Evolutionary conservation across 495 filamentous ascomycete genomes (phyloP).

Genomic region (Penicillium psychrofluorescens): DNA sequence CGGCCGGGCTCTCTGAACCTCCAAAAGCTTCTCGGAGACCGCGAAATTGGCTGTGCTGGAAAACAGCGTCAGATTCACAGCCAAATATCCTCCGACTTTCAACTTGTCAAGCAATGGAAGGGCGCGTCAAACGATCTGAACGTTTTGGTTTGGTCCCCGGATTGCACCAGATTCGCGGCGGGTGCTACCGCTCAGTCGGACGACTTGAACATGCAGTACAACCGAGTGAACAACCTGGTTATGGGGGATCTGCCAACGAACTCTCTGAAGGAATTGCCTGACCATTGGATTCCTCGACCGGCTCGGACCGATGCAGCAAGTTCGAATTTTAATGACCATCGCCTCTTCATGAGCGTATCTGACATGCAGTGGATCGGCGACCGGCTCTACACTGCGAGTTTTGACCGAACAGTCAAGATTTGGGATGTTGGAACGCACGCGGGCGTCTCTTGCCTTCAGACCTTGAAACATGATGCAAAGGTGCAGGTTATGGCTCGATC

Average conservation of each 20-base stretch:
- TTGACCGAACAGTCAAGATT: conserved; percentile 71
- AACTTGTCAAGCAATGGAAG: conserved; percentile 36
- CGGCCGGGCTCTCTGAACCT: background rate
- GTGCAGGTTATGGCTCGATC: conserved; percentile 68
- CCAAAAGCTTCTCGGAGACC: conserved; percentile 13
- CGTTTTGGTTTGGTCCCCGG: conserved; percentile 40
- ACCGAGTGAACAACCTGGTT: conserved; percentile 68
- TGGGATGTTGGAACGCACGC: conserved; percentile 48
- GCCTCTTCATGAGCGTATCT: conserved; percentile 71
- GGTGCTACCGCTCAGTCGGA: conserved; percentile 73
- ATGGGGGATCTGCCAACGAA: conserved; percentile 55
- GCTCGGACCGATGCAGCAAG: conserved; percentile 37
- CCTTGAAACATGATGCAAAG: conserved; percentile 55
- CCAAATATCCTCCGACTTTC: conserved; percentile 18
- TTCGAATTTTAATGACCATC: conserved; percentile 52
- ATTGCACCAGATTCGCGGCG: conserved; percentile 41
- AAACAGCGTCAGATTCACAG: conserved; percentile 9
- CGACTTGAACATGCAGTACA: conserved; percentile 74
- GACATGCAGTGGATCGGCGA: conserved; percentile 64
- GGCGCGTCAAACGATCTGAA: conserved; percentile 47
- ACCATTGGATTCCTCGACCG: conserved; percentile 59
- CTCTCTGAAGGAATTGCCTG: conserved; percentile 55
- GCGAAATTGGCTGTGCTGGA: conserved; percentile 16
- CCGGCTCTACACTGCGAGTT: conserved; percentile 68
- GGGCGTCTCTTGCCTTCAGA: conserved; percentile 32